Evolutionary conservation across 441 rosid genomes (phyloP), one percentile per base, ranked within the genome.

Genomic region (Brassica balearica): DNA sequence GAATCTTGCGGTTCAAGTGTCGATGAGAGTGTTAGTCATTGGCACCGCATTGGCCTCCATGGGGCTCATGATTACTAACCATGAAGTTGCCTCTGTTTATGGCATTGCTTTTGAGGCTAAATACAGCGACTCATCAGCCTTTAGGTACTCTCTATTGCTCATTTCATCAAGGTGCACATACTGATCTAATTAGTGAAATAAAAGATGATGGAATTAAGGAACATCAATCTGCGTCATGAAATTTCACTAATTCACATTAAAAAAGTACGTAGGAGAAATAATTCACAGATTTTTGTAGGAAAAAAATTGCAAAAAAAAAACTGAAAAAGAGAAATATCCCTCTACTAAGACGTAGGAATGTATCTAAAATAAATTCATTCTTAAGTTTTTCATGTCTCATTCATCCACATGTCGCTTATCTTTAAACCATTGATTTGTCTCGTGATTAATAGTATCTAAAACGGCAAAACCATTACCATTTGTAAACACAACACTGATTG

Each of bases 1-100:
- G 79, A 80, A 71, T 71, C 68, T 75, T 43, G 76, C 76, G n/a
- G 65, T 80, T 65, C 79, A 75, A 58, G 69, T 75, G 22, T 75
- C 79, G 7, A 43, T 80, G 65, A 75, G 82, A 74, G 15, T 80
- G 56, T 46, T 80, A 75, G 51, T 8, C 68, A 69, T 74, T 65
- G 82, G 79, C 67, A 17, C 76, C 70, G 76, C 79, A 41, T 3
- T 74, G 36, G 68, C 82, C 60, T 69, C 82, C 15, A 10, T 71
- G 63, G 59, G 53, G 72, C 79, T 79, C 71, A 79, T 74, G 82
- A 38, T 79, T 61, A 79, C 82, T 74, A 79, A 69, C 55, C 67
- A 5, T 55, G 71, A 79, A 70, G 75, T 79, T 7, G 75, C 82
- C 27, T 63, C 82, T 69, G 68, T 79, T 64, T 79, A 69, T 74